Conservation (phyloP, 2,329 filamentous ascomycete species). For the Sarocladium brachiariae region DNA sequence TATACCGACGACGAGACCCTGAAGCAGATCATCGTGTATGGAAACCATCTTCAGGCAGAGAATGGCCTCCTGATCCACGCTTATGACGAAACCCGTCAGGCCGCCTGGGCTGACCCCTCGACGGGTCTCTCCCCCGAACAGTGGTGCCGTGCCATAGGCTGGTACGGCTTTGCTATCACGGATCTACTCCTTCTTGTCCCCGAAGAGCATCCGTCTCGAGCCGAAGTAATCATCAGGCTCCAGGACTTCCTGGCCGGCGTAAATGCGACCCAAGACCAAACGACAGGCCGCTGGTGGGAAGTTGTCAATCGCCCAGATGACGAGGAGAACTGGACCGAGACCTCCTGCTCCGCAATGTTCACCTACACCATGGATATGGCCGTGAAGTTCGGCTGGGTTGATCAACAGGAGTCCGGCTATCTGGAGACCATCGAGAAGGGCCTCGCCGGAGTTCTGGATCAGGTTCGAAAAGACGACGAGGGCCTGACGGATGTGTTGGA, state of each 20-base stretch:
- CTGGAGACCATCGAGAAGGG: not conserved
- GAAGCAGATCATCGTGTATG: slow-evolving; percentile 9
- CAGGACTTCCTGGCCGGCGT: slow-evolving; percentile 1
- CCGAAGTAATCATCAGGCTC: not conserved
- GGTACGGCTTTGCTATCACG: slow-evolving; percentile 11
- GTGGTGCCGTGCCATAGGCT: slow-evolving; percentile 11
- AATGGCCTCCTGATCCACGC: slow-evolving; percentile 11
- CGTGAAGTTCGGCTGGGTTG: slow-evolving; percentile 1
- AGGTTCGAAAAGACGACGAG: slow-evolving; percentile 1
- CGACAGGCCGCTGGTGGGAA: slow-evolving; percentile 9
- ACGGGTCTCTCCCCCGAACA: slow-evolving; percentile 8
- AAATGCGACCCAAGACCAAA: not conserved
- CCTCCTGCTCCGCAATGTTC: slow-evolving; percentile 11
- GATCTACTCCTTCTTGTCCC: slow-evolving; percentile 9
- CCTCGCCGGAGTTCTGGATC: slow-evolving; percentile 7
- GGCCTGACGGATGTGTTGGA: slow-evolving; percentile 10
- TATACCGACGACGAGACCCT: slow-evolving; percentile 12
- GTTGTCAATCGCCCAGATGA: slow-evolving; percentile 9
- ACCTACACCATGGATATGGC: not conserved
- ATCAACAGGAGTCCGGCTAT: not conserved
- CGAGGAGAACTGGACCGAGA: slow-evolving; percentile 11
- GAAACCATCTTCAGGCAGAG: not conserved
- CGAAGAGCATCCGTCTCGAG: not conserved
- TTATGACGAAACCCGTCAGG: slow-evolving; percentile 9
- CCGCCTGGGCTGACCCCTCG: slow-evolving; percentile 9